Base-by-base conservation (phyloP, 176 grass and related monocot genomes). In the Triticum timopheevii region DNA sequence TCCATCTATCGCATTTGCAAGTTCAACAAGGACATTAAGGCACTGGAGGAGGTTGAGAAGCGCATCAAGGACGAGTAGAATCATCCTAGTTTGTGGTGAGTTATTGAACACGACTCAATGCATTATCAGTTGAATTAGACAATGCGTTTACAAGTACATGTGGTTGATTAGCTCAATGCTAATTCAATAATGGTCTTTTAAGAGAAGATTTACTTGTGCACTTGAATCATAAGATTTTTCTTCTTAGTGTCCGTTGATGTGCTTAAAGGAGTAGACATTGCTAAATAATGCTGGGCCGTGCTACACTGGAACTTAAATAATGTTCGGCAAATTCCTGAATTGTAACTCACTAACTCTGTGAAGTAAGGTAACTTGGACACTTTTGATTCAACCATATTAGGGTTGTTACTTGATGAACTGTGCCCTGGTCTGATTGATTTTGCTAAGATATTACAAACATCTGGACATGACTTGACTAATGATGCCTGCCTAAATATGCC, bases 21-120 rank as follows among this genome's bases (percentile, higher is more conserved):
- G 84, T 92, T 85, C 72, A 86, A 92, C 82, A 95, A 90, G 87
- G 91, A 92, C 59, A 90, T 98, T 23, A 98, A 93, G 70, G 71
- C 90, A 72, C 61, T 98, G 90, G 91, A 98, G 83, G 95, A 91
- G 68, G 28, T 86, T 85, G 93, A 90, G 83, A 98, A 95, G 73
- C 91, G 80, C 65, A 72, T 98, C 66, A 98, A 98, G 83, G 89
- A 90, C 17, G 88, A 98, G 25, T 98, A 93, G 56, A 65, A 58
- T 33, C 30, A 44, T 82, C 27, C 3, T 84, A 76, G 25, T 78
- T 78, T 42, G 80, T 85, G 86, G 90, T 90, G 69, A 83, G 80
- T 74, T n/a, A 24, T 73, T 72, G 6, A 74, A 45, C 40, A 11
- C 24, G 27, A 50, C 31, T 79, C 58, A 30, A 10, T 22, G 10